A percentile compares a stretch with the other conserved stretches of the same genome.
These are phyloP conservation scores for Pestalotiopsis sp. DNA, from an alignment of 2,329 filamentous ascomycete species.

Conservation along the genomic window DNA sequence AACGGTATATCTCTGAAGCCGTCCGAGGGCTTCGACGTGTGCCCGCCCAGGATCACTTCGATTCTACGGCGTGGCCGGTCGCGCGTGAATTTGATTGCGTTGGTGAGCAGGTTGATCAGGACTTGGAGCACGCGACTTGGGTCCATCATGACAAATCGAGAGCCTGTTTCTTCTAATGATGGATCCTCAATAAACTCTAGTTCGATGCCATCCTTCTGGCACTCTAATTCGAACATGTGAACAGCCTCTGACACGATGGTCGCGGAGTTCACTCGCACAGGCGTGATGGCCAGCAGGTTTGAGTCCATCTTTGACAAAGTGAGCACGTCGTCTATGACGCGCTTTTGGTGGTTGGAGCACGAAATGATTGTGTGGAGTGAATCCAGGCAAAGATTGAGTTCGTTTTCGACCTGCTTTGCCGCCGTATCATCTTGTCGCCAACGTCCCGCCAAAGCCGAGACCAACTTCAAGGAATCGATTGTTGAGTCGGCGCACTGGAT, in stretches of 20 bases:
- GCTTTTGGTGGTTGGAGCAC: constrained; percentile 78
- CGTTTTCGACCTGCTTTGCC: constrained; percentile 42
- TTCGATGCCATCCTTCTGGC: constrained; percentile 71
- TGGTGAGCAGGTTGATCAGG: constrained; percentile 74
- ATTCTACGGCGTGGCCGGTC: constrained; percentile 62
- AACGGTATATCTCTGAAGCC: constrained; percentile 46
- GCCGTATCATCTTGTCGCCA: constrained; percentile 17
- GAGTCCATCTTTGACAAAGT: constrained; percentile 72
- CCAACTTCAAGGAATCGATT: constrained; percentile 46
- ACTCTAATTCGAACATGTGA: constrained; percentile 79
- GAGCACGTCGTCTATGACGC: constrained; percentile 68
- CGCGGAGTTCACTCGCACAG: constrained; percentile 68
- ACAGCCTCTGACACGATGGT: constrained; percentile 68
- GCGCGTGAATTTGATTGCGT: constrained; percentile 67
- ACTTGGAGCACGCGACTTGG: constrained; percentile 76
- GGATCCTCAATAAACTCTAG: constrained; percentile 70
- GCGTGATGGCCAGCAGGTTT: constrained; percentile 69
- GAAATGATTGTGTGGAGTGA: constrained; percentile 78
- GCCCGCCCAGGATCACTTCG: constrained; percentile 65
- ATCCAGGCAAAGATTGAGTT: constrained; percentile 57
- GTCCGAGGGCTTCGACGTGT: constrained; percentile 47
- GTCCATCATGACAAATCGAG: constrained; percentile 75
- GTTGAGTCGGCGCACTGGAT: constrained; percentile 79
- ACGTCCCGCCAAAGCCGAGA: constrained; percentile 27
- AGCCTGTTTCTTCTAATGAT: constrained; percentile 62